Base-by-base conservation (phyloP, 768 basidiomycete genomes). In the Serpula lacrymans region DNA sequence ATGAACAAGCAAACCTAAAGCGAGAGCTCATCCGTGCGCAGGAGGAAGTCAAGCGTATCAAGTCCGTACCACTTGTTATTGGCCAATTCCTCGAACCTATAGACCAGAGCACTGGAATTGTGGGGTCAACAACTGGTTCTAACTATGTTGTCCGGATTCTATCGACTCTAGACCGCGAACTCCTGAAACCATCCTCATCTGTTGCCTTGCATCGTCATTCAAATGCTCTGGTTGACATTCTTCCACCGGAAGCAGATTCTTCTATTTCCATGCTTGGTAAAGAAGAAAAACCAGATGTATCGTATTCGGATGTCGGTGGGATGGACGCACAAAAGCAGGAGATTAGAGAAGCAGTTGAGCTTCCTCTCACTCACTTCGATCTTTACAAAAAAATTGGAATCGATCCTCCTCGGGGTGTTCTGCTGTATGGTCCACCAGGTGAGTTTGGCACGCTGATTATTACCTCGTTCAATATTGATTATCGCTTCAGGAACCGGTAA, bases 341-440 rank as follows among this genome's bases (percentile, higher is more conserved):
- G 68, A 98, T 99, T 46, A 72, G 95, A 48, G 96, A 99, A 67
- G 95, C 95, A 4, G 96, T 99, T 22, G 96, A 99, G 63, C 74
- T 99, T 16, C 96, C 96, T 18, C 70, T 91, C 39, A 91, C 86
- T n/a, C 87, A 99, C 65, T 95, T 95, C 60, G 95, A 99, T 57
- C 70, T 99, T 30, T 99, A 98, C 76, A 90, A 90, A 72, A 97
- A 98, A 72, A 99, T 99, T 56, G 96, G 96, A 50, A 99, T 99
- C 49, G 95, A 99, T 69, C 96, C 96, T 3, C 96, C 96, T 43
- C 78, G 96, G 18, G 96, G 96, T 67, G 96, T 99, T 2, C 67
- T 99, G 40, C 75, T 99, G 11, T 97, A 96, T 57, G 96, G 96
- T 1, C 96, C 96, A 24, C 96, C 96, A 57, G 95, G 94, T 88